Percentiles rank a stretch among this genome's conserved stretches.
Evolutionary conservation across 2,329 filamentous ascomycete genomes (phyloP).

Genomic region (Aspergillus costaricaensis): DNA sequence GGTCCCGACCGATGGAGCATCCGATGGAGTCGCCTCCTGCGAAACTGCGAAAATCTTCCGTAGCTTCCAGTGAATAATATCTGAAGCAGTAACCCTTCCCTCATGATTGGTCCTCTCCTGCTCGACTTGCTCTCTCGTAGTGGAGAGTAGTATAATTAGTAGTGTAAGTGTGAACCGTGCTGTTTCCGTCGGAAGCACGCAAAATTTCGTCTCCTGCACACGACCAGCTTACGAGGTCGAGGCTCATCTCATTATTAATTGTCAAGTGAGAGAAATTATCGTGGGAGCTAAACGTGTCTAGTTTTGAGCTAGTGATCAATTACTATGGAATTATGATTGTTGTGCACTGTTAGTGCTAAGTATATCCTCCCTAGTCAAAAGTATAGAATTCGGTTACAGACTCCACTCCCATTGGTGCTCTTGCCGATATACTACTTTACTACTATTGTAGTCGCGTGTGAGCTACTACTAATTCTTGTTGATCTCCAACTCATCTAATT

Average conservation of each 20-base stretch:
- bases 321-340: neutral
- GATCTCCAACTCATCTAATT: neutral
- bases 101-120: neutral
- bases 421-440: conserved; percentile 1
- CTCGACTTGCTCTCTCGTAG: neutral
- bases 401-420: neutral
- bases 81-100: neutral
- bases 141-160: conserved; percentile 7
- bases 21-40: conserved; percentile 15
- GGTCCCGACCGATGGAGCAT: conserved; percentile 25
- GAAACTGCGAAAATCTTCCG: conserved; percentile 1
- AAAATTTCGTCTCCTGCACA: neutral
- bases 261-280: neutral
- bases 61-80: neutral
- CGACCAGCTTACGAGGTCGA: neutral
- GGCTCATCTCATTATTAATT: conserved; percentile 8
- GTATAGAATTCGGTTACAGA: neutral
- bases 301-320: neutral
- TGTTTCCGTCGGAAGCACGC: conserved; percentile 3
- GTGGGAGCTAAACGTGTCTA: neutral
- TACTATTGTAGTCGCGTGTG: neutral
- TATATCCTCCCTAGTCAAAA: neutral
- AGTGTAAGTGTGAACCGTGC: conserved; percentile 2
- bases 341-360: conserved; percentile 1
- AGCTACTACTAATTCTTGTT: neutral